A percentile compares a stretch with the other conserved stretches of the same genome.
Evolutionary conservation across 2,329 filamentous ascomycete species (phyloP).

Genomic region (Esteya vermicola): DNA sequence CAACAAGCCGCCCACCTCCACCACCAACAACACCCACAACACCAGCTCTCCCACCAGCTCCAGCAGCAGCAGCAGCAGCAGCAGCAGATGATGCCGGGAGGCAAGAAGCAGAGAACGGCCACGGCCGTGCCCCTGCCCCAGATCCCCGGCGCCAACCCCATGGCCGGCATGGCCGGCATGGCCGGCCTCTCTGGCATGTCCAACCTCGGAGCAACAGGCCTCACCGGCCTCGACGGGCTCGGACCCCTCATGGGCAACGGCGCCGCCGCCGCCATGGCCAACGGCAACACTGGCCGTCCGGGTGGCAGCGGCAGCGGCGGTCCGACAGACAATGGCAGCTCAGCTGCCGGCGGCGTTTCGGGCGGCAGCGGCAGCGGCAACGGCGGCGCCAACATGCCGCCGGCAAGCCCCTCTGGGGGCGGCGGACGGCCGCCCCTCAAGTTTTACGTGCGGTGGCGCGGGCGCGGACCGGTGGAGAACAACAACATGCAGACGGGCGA

Average conservation of each 20-base stretch:
- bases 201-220: slow-evolving; percentile 4
- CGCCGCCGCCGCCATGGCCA: background rate
- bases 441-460: slow-evolving; percentile 13
- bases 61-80: slow-evolving; percentile 4
- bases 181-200: slow-evolving; percentile 3
- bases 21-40: background rate
- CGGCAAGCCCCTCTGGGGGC: background rate
- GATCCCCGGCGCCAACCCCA: background rate
- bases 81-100: background rate
- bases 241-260: slow-evolving; percentile 6
- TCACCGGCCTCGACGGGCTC: slow-evolving; percentile 7
- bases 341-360: background rate
- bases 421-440: slow-evolving; percentile 8
- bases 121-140: background rate
- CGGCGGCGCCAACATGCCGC: background rate
- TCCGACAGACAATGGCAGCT: too few relatives aligned
- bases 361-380: background rate
- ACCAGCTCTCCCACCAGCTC: slow-evolving; percentile 1
- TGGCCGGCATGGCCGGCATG: background rate
- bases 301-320: too few relatives aligned
- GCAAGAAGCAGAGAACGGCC: background rate
- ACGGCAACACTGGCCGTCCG: background rate
- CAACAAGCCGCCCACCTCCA: background rate
- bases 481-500: slow-evolving; percentile 11
- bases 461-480: slow-evolving; percentile 13